Conservation (phyloP, 2,329 filamentous ascomycete species). For the Botrytis elliptica region DNA sequence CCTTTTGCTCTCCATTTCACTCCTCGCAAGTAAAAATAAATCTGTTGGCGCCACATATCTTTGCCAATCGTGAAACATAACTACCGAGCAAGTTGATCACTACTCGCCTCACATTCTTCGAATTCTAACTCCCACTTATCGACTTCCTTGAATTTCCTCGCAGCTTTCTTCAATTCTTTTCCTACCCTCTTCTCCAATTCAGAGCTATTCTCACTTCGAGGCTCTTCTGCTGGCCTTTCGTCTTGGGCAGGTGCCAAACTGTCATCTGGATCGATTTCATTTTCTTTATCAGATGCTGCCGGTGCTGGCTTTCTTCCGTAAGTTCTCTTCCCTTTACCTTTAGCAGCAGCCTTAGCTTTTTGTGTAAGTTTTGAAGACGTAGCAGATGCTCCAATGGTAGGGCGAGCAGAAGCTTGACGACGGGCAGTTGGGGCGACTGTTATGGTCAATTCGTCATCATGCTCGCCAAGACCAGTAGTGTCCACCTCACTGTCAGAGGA, state of each 20-base stretch:
- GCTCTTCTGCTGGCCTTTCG: conserved; percentile 40
- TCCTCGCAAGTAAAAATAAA: background rate
- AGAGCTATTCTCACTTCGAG: conserved; percentile 40
- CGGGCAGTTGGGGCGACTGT: conserved; percentile 42
- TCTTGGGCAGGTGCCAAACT: conserved; percentile 47
- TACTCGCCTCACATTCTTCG: conserved; percentile 59
- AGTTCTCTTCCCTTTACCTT: conserved; percentile 41
- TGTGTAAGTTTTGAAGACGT: background rate
- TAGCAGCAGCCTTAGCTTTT: conserved; percentile 27
- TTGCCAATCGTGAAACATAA: background rate
- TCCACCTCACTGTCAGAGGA: conserved; percentile 49
- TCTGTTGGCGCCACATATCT: background rate
- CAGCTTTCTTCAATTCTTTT: conserved; percentile 53
- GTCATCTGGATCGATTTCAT: conserved; percentile 45
- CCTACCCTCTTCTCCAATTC: conserved; percentile 44
- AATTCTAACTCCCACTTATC: conserved; percentile 68
- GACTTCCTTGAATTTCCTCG: conserved; percentile 66
- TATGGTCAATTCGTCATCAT: conserved; percentile 56
- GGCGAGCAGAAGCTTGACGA: conserved; percentile 28
- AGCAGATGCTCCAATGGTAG: conserved; percentile 20
- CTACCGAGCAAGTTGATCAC: conserved; percentile 29
- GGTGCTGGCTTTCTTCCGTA: conserved; percentile 45
- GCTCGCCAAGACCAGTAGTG: conserved; percentile 48
- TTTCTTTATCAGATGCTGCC: conserved; percentile 56
- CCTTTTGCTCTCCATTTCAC: background rate